Evolutionary conservation across 345 rosid genomes (phyloP).

Genomic region (Theobroma cacao): DNA sequence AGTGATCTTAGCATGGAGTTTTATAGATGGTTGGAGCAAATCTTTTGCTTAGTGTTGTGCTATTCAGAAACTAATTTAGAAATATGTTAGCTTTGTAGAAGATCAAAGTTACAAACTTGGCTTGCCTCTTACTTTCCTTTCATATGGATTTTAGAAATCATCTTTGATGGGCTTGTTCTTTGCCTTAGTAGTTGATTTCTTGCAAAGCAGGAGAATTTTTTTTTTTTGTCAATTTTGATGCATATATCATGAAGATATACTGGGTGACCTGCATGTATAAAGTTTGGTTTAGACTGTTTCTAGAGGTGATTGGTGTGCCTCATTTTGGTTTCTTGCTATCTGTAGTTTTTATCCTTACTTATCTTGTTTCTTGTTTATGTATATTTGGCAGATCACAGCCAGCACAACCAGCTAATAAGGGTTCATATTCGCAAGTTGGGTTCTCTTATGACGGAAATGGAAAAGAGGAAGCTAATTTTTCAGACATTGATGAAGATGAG

Average conservation of each 20-base stretch:
- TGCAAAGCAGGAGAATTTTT: background rate
- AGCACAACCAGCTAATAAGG: slow-evolving; percentile 65
- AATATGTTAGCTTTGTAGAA: background rate
- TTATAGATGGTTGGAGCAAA: background rate
- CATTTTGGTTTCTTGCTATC: background rate
- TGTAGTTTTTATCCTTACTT: background rate
- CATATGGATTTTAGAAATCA: background rate
- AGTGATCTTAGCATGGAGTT: background rate
- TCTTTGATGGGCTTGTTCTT: background rate
- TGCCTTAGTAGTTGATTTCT: background rate
- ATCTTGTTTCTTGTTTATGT: background rate
- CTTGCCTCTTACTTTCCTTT: background rate
- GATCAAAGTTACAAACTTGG: background rate
- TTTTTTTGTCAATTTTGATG: slow-evolving; percentile 3
- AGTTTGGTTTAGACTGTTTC: slow-evolving; percentile 25
- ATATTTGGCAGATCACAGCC: slow-evolving; percentile 49
- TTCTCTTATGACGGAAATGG: slow-evolving; percentile 80
- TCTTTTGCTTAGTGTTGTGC: background rate
- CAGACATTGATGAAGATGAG: slow-evolving; percentile 64
- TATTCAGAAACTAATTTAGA: background rate
- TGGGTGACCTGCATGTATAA: background rate
- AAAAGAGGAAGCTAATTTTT: slow-evolving; percentile 49
- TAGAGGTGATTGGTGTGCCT: background rate
- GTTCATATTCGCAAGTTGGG: slow-evolving; percentile 89
- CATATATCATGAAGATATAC: background rate